Percentiles rank a stretch among this genome's conserved stretches.
Evolutionary conservation across 345 rosid species (phyloP).

Genomic region (Arabidopsis suecica): DNA sequence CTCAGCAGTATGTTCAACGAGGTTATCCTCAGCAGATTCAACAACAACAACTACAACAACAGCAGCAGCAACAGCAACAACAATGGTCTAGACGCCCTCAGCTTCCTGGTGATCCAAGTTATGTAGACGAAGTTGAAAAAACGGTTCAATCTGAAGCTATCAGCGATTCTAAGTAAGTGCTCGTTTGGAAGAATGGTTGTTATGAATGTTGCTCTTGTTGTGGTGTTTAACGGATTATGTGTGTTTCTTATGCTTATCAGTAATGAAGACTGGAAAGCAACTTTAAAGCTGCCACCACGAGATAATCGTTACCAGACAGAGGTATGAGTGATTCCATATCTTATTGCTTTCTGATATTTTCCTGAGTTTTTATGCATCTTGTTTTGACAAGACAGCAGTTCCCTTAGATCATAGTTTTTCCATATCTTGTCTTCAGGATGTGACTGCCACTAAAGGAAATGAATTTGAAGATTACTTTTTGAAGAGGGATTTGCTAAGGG

Average conservation of each 20-base stretch:
- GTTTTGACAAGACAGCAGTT: conserved; percentile 43
- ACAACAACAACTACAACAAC: conserved; percentile 36
- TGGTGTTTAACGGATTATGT: neutral
- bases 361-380: neutral
- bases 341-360: neutral
- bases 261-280: conserved; percentile 91
- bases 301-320: conserved; percentile 86
- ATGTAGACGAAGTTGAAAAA: conserved; percentile 81
- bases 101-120: conserved; percentile 46
- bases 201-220: neutral
- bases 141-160: conserved; percentile 88
- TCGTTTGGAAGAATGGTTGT: neutral
- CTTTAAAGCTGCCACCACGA: conserved; percentile 69
- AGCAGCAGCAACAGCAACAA: conserved; percentile 31
- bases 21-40: conserved; percentile 48
- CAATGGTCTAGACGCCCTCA: conserved; percentile 63
- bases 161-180: conserved; percentile 65
- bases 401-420: neutral
- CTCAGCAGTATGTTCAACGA: conserved; percentile 40
- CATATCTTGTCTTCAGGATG: conserved; percentile 64
- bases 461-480: conserved; percentile 97
- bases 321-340: conserved; percentile 50
- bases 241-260: conserved; percentile 45
- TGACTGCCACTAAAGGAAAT: conserved; percentile 97
- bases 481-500: conserved; percentile 90